phyloP scores from a whole-genome alignment of 2,329 filamentous ascomycete genomes.

The Pseudocercospora vitis region DNA sequence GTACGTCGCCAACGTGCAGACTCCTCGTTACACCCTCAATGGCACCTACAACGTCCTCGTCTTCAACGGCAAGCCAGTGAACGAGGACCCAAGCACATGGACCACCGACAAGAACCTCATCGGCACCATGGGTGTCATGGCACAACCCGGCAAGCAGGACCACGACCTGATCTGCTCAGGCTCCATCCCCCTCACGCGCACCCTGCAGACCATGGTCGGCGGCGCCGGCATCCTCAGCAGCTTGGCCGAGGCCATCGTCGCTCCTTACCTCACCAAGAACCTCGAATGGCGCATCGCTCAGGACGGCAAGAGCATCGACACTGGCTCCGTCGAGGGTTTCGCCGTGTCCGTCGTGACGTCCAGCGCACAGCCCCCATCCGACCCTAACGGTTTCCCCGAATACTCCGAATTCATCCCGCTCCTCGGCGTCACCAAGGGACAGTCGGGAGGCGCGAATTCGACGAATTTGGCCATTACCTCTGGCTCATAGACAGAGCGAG shows the following conservation, averaged over 20 bases:
- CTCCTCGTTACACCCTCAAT: constrained; percentile 60
- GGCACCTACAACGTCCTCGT: constrained; percentile 66
- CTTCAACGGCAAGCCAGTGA: constrained; percentile 58
- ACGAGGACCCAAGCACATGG: constrained; percentile 52
- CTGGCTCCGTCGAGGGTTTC: constrained; percentile 40
- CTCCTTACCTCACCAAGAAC: constrained; percentile 36
- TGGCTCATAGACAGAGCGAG: not conserved
- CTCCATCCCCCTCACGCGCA: constrained; percentile 48
- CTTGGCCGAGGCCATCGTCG: constrained; percentile 32
- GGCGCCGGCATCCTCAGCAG: constrained; percentile 34
- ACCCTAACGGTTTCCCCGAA: constrained; percentile 37
- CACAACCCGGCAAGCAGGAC: constrained; percentile 23
- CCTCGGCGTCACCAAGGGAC: constrained; percentile 24
- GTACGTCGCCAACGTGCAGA: constrained; percentile 68
- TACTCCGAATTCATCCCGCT: constrained; percentile 35
- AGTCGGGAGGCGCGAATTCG: constrained; percentile 24
- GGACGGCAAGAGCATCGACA: constrained; percentile 35
- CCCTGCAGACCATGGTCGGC: constrained; percentile 39
- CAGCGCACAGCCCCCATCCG: constrained; percentile 38
- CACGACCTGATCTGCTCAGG: constrained; percentile 39
- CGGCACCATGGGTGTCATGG: constrained; percentile 56
- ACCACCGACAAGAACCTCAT: constrained; percentile 55
- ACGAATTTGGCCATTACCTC: constrained; percentile 1
- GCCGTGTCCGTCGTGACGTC: constrained; percentile 43
- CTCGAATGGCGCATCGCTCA: constrained; percentile 39